phyloP scores from a whole-genome alignment of 495 filamentous ascomycete genomes.

The Penicillium dipodomyicola region DNA sequence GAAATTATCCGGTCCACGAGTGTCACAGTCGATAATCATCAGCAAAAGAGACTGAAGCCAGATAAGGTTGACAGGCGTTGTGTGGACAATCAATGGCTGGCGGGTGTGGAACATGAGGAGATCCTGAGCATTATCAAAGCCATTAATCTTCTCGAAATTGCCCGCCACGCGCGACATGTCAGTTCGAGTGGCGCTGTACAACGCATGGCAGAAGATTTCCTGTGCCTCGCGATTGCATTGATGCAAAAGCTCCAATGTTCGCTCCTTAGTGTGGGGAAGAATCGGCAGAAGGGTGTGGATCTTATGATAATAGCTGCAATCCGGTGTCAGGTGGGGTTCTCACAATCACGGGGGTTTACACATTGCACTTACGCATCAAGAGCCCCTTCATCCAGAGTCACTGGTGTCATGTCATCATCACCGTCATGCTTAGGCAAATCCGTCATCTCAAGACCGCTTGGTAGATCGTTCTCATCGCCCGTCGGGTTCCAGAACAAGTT shows the following conservation, averaged over 20 bases:
- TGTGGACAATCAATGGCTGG: constrained; percentile 41
- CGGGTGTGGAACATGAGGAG: constrained; percentile 55
- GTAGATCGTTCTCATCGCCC: constrained; percentile 39
- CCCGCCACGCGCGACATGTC: constrained; percentile 37
- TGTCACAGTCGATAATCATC: constrained; percentile 47
- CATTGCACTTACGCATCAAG: constrained; percentile 40
- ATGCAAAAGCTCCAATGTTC: constrained; percentile 59
- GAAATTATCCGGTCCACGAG: constrained; percentile 46
- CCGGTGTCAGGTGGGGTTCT: constrained; percentile 19
- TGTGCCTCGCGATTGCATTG: constrained; percentile 59
- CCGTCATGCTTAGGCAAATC: constrained; percentile 38
- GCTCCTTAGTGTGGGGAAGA: constrained; percentile 62
- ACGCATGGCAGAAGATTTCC: constrained; percentile 68
- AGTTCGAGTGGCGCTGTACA: constrained; percentile 51
- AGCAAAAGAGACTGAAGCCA: constrained; percentile 46
- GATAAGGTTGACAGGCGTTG: constrained; percentile 38
- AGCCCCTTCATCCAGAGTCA: constrained; percentile 45
- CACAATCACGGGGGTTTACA: not conserved
- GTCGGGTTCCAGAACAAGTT: constrained; percentile 41
- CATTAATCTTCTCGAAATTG: constrained; percentile 41
- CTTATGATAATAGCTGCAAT: constrained; percentile 61
- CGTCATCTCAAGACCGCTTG: constrained; percentile 36
- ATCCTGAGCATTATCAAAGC: constrained; percentile 44
- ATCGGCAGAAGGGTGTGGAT: constrained; percentile 76
- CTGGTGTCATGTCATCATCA: constrained; percentile 42